Evolutionary conservation across 1,284 basidiomycete genomes (phyloP), one percentile per base, ranked within the genome.

Genomic region (Anthracocystis walkeri): DNA sequence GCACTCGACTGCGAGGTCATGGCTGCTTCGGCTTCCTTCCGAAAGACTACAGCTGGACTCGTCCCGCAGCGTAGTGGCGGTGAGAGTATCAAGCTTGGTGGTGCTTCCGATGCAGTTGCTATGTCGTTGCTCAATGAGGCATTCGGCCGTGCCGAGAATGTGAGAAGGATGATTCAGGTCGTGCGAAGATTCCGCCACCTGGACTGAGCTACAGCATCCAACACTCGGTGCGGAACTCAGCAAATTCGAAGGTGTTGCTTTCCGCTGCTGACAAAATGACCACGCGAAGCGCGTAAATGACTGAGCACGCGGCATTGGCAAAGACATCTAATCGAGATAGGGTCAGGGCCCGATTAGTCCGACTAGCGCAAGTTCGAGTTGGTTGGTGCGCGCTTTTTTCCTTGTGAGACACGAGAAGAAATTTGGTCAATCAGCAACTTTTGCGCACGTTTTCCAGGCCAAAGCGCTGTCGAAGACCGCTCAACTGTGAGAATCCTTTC

Each of bases 1-100:
- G 49, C 40, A 29, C 60, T 73, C 45, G 65, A 65, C 35, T 74
- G 71, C 25, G 71, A 57, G 10, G 65, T 50, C 70, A 67, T 73
- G 42, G 25, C 55, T 55, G 41, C 27, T 23, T 29, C 25, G 33
- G 6, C 12, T 40, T 7, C 25, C 41, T 45, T 44, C 40, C 48
- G 38, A 48, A 23, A 8, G 40, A 29, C 8, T 11, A 10, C 53
- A 42, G 41, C 52, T 41, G 11, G 35, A 42, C 38, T 25, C 16
- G n/a, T 16, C 16, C 0, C n/a, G 6, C 20, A 4, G 12, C 20
- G 27, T 42, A 5, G 41, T 21, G 21, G 8, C 52, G 14, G 21
- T 29, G 33, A 25, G 12, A 25, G 2, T 46, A 25, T 46, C n/a
- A 44, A 33, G 7, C 20, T 16, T 46, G 20, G 3, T 16, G 42